phyloP scores from a whole-genome alignment of 495 filamentous ascomycete genomes.

The Terfezia claveryi region DNA sequence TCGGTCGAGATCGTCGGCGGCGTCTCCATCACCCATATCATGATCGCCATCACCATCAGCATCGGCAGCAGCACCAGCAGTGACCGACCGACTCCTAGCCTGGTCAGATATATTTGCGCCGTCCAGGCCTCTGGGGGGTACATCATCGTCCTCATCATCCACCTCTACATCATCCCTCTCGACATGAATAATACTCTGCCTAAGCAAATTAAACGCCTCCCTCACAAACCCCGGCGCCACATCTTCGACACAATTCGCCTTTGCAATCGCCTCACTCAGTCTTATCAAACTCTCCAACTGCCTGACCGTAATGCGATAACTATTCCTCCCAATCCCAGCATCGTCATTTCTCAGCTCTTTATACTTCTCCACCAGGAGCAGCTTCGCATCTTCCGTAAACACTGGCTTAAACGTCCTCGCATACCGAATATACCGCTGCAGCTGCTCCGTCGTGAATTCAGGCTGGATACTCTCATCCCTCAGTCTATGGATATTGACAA shows the following conservation, averaged over 20 bases:
- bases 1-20: conserved; percentile 20
- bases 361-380: conserved; percentile 72
- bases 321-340: conserved; percentile 73
- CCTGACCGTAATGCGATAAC: conserved; percentile 88
- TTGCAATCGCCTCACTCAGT: conserved; percentile 84
- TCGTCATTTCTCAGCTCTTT: conserved; percentile 90
- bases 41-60: conserved; percentile 38
- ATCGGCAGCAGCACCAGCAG: conserved; percentile 13
- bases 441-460: conserved; percentile 86
- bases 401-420: conserved; percentile 85
- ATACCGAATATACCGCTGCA: conserved; percentile 94
- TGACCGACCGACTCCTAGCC: conserved; percentile 6
- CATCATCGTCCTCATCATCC: conserved; percentile 49
- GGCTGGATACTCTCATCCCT: conserved; percentile 77
- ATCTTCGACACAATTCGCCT: conserved; percentile 89
- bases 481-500: conserved; percentile 80
- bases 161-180: conserved; percentile 97
- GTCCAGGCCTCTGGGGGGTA: conserved; percentile 13
- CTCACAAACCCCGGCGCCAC: conserved; percentile 49
- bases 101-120: conserved; percentile 23
- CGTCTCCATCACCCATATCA: conserved; percentile 39
- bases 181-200: conserved; percentile 89
- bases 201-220: conserved; percentile 71
- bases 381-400: conserved; percentile 71
- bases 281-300: conserved; percentile 93